A percentile compares a stretch with the other conserved stretches of the same genome.
phyloP scores from a whole-genome alignment of 2,329 filamentous ascomycete species.

The Colletotrichum musae region DNA sequence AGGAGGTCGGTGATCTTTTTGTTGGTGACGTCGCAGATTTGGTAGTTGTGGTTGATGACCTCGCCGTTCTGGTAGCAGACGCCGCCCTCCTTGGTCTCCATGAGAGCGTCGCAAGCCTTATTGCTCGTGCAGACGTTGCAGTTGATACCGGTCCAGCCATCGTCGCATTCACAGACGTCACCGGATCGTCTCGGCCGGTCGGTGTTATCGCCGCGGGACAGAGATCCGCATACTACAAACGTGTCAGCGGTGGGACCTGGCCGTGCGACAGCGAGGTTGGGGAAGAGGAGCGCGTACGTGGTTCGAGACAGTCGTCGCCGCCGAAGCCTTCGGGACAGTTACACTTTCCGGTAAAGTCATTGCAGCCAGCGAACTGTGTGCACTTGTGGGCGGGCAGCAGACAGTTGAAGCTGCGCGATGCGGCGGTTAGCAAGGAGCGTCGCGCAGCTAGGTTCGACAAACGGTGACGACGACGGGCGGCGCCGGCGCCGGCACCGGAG shows the following conservation, averaged over 20 bases:
- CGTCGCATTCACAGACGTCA: slow-evolving; percentile 82
- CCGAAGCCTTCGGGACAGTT: slow-evolving; percentile 93
- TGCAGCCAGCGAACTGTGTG: slow-evolving; percentile 91
- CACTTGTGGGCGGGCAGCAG: slow-evolving; percentile 93
- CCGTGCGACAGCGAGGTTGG: slow-evolving; percentile 8
- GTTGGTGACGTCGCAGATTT: slow-evolving; percentile 98
- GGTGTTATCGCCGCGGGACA: slow-evolving; percentile 85
- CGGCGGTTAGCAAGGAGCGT: slow-evolving; percentile 41
- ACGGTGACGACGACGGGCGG: slow-evolving; percentile 44
- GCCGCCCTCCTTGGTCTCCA: slow-evolving; percentile 85
- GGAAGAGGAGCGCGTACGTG: slow-evolving; percentile 64
- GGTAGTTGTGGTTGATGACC: slow-evolving; percentile 93
- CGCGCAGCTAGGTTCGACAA: background rate
- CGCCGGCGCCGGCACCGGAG: slow-evolving; percentile 35
- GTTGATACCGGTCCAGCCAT: slow-evolving; percentile 97
- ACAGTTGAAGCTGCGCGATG: slow-evolving; percentile 88
- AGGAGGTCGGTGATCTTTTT: slow-evolving; percentile 91
- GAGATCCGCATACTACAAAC: slow-evolving; percentile 82
- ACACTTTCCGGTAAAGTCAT: slow-evolving; percentile 92
- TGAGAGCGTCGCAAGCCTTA: slow-evolving; percentile 87
- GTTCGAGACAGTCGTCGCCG: slow-evolving; percentile 91
- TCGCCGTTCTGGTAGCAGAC: slow-evolving; percentile 94
- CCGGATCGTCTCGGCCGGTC: slow-evolving; percentile 82
- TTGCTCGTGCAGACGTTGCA: slow-evolving; percentile 94
- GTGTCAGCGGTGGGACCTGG: slow-evolving; percentile 37